phyloP scores from a whole-genome alignment of 2,329 filamentous ascomycete species.

The Zopfia rhizophila region DNA sequence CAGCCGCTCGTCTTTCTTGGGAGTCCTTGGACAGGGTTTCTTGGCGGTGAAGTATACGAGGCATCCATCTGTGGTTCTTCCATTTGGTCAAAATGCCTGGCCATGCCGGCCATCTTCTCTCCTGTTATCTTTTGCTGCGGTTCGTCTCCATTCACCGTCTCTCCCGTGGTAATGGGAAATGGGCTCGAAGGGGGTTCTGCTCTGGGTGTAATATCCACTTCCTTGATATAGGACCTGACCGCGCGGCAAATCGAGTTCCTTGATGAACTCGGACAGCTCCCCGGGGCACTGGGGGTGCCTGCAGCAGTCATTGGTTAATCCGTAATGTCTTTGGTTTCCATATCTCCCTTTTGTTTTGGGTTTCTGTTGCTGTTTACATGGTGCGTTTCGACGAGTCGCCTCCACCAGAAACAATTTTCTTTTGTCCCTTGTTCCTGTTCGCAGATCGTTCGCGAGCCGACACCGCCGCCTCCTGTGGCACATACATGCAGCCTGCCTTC shows the following conservation, averaged over 20 bases:
- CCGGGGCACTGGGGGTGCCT: conserved; percentile 22
- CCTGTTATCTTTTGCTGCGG: conserved; percentile 19
- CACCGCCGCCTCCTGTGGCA: conserved; percentile 33
- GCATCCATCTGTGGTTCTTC: conserved; percentile 25
- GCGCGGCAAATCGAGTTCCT: conserved; percentile 30
- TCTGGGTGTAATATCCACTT: conserved; percentile 34
- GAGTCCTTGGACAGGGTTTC: conserved; percentile 34
- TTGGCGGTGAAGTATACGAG: conserved; percentile 36
- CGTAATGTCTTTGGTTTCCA: conserved; percentile 37
- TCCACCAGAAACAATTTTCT: conserved; percentile 25
- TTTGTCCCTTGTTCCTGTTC: conserved; percentile 30
- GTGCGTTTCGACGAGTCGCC: conserved; percentile 37
- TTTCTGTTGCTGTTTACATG: conserved; percentile 34
- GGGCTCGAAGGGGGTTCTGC: conserved; percentile 20
- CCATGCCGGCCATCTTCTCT: conserved; percentile 19
- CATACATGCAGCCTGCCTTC: conserved; percentile 36
- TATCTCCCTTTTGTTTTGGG: conserved; percentile 38
- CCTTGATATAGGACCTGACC: conserved; percentile 33
- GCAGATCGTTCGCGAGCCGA: conserved; percentile 33
- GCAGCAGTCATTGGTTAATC: conserved; percentile 33
- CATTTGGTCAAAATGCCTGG: conserved; percentile 32
- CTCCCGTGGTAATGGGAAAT: conserved; percentile 22
- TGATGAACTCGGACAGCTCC: conserved; percentile 27
- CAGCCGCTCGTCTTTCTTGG: conserved; percentile 40
- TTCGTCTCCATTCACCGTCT: conserved; percentile 18